Base-by-base conservation (phyloP, 2,329 filamentous ascomycete genomes). In the Blastomyces emzantsi region DNA sequence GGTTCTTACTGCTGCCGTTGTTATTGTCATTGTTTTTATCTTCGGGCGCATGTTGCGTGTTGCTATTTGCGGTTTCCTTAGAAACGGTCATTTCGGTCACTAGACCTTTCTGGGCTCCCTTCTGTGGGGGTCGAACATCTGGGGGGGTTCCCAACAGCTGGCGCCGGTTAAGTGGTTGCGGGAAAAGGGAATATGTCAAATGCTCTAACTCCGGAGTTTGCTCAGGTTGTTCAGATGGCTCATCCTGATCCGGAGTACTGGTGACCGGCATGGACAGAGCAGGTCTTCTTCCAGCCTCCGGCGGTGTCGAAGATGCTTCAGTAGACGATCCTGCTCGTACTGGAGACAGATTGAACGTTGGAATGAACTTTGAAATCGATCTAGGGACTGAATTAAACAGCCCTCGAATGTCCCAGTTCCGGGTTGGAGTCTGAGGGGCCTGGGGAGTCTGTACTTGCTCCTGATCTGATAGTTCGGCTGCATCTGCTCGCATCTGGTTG, bases 301-400 rank as follows among this genome's bases (percentile, higher is more conserved):
- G 57, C 17, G 57, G 43, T 3, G 57, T 49, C 17, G 17, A 33
- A 49, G 36, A 33, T 22, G 19, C 68, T 68, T 67, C 66, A 60
- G 63, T 15, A 51, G 30, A 62, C 49, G 59, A 57, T 63, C 69
- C 64, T 28, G 64, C n/a, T 19, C 49, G 64, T 39, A 63, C 63
- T 51, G 67, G 65, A 22, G 66, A 66, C 41, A 66, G 67, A 11
- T 64, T 63, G 49, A 71, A 67, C 41, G 62, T 51, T 11, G 69
- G 70, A 15, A 73, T 51, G 25, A 73, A 64, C 22, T 69, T 70
- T 9, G 70, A 69, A 54, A 74, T 67, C 4, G 69, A 69, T 28
- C 71, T 69, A 62, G 71, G 70, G 22, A 73, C 72, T 36, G 72
- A 74, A 62, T 62, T 70, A n/a, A 74, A 55, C 51, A 74, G 62